These are phyloP conservation scores for Cryptococcus floricola DNA, from an alignment of 1,284 basidiomycete genomes.

Conservation along the genomic window DNA sequence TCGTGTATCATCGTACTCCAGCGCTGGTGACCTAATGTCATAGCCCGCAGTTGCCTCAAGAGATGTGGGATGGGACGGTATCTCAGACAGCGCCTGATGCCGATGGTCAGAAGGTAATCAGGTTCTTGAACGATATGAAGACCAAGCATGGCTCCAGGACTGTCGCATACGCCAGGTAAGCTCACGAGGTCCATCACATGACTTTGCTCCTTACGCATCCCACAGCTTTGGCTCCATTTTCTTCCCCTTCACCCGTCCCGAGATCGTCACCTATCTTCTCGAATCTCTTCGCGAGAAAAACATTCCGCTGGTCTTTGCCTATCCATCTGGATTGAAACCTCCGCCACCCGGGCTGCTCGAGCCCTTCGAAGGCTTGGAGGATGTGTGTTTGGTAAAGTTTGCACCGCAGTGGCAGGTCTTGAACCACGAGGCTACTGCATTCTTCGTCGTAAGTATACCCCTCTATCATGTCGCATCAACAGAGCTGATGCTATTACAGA, in stretches of 20 bases:
- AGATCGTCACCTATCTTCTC: constrained; percentile 19
- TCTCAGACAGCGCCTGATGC: background rate
- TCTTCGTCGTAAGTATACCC: constrained; percentile 16
- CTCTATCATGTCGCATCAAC: background rate
- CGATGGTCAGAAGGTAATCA: constrained; percentile 20
- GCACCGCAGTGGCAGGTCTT: constrained; percentile 27
- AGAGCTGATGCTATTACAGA: background rate
- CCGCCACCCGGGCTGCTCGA: constrained; percentile 11
- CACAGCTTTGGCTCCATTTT: constrained; percentile 21
- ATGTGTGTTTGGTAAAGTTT: constrained; percentile 17
- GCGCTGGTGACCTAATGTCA: too few species aligned
- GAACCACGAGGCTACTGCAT: constrained; percentile 19
- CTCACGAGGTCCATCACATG: too few species aligned
- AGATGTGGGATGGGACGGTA: too few species aligned
- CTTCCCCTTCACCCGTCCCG: constrained; percentile 19
- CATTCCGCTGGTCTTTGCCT: constrained; percentile 20
- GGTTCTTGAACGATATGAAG: constrained; percentile 21
- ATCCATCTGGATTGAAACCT: constrained; percentile 13
- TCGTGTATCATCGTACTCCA: too few species aligned
- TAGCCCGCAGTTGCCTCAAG: too few species aligned
- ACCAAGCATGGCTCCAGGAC: constrained; percentile 12
- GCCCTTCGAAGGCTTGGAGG: constrained; percentile 9
- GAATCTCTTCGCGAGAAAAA: constrained; percentile 14
- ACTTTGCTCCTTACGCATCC: too few species aligned
- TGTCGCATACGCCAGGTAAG: background rate